phyloP scores from a whole-genome alignment of 2,329 filamentous ascomycete genomes.

The Gnomoniopsis smithogilvyi region DNA sequence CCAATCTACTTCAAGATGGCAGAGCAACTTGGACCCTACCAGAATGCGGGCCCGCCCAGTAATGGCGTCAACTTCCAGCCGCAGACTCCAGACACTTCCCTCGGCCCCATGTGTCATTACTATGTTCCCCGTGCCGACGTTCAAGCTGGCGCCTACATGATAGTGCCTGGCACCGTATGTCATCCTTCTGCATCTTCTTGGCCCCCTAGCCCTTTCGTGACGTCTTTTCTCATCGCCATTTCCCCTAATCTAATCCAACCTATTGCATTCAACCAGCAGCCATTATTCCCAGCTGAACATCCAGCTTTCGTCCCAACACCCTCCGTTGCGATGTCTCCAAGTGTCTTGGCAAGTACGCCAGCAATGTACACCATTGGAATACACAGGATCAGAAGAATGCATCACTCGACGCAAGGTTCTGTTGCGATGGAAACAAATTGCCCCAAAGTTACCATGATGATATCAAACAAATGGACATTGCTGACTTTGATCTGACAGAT shows the following conservation, averaged over 20 bases:
- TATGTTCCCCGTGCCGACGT: conserved; percentile 54
- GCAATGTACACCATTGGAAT: conserved; percentile 6
- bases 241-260: no score
- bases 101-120: conserved; percentile 52
- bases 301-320: neutral
- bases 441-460: neutral
- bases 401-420: conserved; percentile 12
- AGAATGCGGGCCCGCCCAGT: conserved; percentile 38
- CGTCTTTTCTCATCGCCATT: conserved; percentile 21
- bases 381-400: neutral
- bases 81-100: conserved; percentile 54
- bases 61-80: conserved; percentile 53
- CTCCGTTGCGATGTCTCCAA: conserved; percentile 14
- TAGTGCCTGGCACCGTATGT: conserved; percentile 17
- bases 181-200: conserved; percentile 26
- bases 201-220: conserved; percentile 23
- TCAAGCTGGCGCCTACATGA: conserved; percentile 13
- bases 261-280: neutral
- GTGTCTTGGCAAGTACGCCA: conserved; percentile 17
- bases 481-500: conserved; percentile 20
- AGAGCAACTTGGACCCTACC: conserved; percentile 35
- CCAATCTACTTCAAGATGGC: neutral
- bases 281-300: neutral
- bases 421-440: conserved; percentile 9
- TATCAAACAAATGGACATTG: neutral